Base-by-base conservation (phyloP, 2,329 filamentous ascomycete species). In the Colletotrichum orbiculare region DNA sequence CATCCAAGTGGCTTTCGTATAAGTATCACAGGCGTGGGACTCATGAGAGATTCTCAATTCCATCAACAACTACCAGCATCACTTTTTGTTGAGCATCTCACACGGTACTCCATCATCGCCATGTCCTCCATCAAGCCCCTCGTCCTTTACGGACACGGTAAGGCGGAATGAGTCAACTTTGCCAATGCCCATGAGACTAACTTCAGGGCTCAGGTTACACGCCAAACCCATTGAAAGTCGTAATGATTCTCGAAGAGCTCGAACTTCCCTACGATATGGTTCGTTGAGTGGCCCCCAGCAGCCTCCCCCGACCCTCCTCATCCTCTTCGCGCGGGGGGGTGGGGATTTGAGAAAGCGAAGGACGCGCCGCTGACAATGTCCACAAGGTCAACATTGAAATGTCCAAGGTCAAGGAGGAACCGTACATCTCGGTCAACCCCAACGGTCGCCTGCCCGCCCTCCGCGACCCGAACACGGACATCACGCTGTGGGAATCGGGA, bases 191-290 rank as follows among this genome's bases (percentile, higher is more conserved):
- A 11, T 46, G 39, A 11, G 37, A 25, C 58, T 53, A 9, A 45
- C 17, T 15, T 10, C 25, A 6, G 38, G 13, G 5, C 10, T 4
- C 55, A 60, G 55, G 13, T 13, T 54, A 47, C 54, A 54, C 65
- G 64, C 74, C 76, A 39, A 77, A 76, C 58, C 74, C 72, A 5
- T 69, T 61, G 45, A 77, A 78, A 64, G 74, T 76, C 11, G 50
- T 70, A 54, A 74, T 80, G 48, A 48, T 75, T 15, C 69, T 79
- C 3, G 76, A 79, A 50, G 78, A 79, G 60, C 75, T 79, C 10
- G 71, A 69, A 0, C 37, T 80, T 4, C 74, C 76, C 4, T 79
- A 78, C 68, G 73, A 73, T 17, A 65, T 58, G 38, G 63, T 59
- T 13, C n/a, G 33, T 43, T 13, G 8, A 11, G 3, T 10, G 4